Base-by-base conservation (phyloP, 176 grass and related monocot species). In the Panicum miliaceum region DNA sequence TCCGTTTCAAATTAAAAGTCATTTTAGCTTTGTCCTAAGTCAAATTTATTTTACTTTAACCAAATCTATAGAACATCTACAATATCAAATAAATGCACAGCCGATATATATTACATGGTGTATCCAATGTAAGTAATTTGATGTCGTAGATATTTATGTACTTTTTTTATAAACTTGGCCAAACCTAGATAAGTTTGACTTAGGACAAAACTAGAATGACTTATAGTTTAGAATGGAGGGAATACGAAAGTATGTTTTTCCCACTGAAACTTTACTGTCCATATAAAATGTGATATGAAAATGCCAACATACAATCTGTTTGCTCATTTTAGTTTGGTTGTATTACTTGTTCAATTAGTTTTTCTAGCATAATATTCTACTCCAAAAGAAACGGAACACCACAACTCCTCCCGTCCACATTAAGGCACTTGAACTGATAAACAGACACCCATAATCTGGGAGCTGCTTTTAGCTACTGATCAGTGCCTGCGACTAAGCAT, bases 221-320 rank as follows among this genome's bases (percentile, higher is more conserved):
- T 32, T 32, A 32, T 32, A 32, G 29, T 32, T 32, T 32, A 2
- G 2, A 32, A 32, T 2, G 29, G 29, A 32, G 29, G 29, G 29
- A 32, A 4, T 14, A 29, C 56, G 23, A 51, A 35, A 67, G 23
- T 26, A 18, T 59, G 34, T 20, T 50, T 47, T 87, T 52, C 62
- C 64, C 41, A 82, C 19, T 20, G n/a, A 83, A 54, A 13, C 12
- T 83, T 69, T 35, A 77, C 25, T 78, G 15, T 36, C 1, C 63
- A 65, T 23, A 75, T 23, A 75, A 83, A 16, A 29, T 79, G 14
- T 40, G 47, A 70, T 81, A 81, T 6, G n/a, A 68, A 79, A 88
- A 66, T 22, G 46, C 12, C 32, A 54, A 82, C 37, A 45, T 29
- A 78, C 64, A 71, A 71, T 38, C 23, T 23, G 51, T 18, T 84